Evolutionary conservation across 2,329 filamentous ascomycete species (phyloP).

Genomic region (Nannizziopsis barbatae): DNA sequence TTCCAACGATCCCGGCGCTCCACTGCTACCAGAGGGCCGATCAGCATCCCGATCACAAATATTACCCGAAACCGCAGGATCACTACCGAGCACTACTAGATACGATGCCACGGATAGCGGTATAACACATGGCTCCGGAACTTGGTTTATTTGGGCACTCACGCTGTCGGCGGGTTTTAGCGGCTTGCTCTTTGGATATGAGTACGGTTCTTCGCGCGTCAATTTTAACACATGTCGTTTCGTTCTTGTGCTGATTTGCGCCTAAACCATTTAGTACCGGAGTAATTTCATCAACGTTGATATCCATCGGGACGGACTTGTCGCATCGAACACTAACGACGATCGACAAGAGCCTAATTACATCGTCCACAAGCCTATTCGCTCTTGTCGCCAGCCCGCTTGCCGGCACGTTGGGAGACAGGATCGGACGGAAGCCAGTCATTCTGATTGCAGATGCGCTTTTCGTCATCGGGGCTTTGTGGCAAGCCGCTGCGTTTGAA

Average conservation of each 20-base stretch:
- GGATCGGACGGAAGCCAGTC: slow-evolving; percentile 37
- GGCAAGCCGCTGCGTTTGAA: slow-evolving; percentile 31
- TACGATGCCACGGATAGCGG: not conserved
- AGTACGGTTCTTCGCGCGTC: slow-evolving; percentile 30
- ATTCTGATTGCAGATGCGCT: slow-evolving; percentile 39
- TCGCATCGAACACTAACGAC: slow-evolving; percentile 41
- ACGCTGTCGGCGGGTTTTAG: slow-evolving; percentile 48
- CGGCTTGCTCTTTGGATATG: slow-evolving; percentile 51
- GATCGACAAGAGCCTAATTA: slow-evolving; percentile 49
- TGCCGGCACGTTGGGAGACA: slow-evolving; percentile 43
- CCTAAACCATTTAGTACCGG: slow-evolving; percentile 38
- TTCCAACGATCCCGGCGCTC: slow-evolving; percentile 20
- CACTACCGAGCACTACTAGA: not conserved
- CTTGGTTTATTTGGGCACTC: slow-evolving; percentile 43
- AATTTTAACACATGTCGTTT: not conserved
- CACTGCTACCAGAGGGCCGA: slow-evolving; percentile 22
- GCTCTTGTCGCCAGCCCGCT: slow-evolving; percentile 47
- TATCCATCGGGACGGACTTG: slow-evolving; percentile 45
- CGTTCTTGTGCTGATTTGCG: slow-evolving; percentile 4
- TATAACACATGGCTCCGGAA: slow-evolving; percentile 5
- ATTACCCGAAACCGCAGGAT: not conserved
- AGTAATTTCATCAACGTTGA: slow-evolving; percentile 50
- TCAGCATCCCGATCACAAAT: not conserved
- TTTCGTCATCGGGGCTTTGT: slow-evolving; percentile 36
- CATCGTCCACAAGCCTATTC: slow-evolving; percentile 47